Percentiles rank a stretch among this genome's conserved stretches.
These are phyloP conservation scores for Oropetium thomaeum DNA, from an alignment of 176 grass and related monocot genomes.

Conservation along the genomic window DNA sequence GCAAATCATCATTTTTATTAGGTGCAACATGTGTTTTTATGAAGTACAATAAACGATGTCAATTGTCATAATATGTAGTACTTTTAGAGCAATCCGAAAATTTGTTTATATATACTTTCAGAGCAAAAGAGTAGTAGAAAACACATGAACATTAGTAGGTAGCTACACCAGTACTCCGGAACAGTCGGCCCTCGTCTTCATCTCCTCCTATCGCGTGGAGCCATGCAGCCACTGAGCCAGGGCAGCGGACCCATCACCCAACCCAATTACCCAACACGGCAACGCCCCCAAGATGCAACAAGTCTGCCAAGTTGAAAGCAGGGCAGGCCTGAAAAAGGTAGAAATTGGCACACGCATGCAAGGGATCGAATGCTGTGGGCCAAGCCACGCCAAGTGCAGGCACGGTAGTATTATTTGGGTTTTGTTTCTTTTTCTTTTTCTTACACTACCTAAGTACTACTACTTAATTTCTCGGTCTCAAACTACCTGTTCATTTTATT, in stretches of 20 bases:
- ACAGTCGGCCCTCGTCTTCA: neutral
- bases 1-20: neutral
- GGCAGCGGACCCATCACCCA: neutral
- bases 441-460: neutral
- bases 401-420: neutral
- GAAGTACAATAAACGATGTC: too few relatives aligned
- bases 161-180: neutral
- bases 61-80: too few relatives aligned
- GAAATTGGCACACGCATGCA: constrained; percentile 29
- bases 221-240: neutral
- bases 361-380: neutral
- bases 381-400: neutral
- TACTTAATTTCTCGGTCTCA: too few relatives aligned
- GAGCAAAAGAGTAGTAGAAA: too few relatives aligned
- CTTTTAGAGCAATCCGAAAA: too few relatives aligned
- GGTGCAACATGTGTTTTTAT: too few relatives aligned
- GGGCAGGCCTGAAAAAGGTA: constrained; percentile 39
- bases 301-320: constrained; percentile 13
- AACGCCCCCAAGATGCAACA: neutral
- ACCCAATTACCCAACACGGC: too few relatives aligned
- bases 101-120: too few relatives aligned
- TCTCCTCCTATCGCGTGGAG: neutral
- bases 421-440: neutral
- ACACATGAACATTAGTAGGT: too few relatives aligned
- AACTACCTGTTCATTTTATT: too few relatives aligned